Percentiles rank a stretch among this genome's conserved stretches.
Evolutionary conservation across 805 yeast species (phyloP).

Genomic region (Candida piceae): DNA sequence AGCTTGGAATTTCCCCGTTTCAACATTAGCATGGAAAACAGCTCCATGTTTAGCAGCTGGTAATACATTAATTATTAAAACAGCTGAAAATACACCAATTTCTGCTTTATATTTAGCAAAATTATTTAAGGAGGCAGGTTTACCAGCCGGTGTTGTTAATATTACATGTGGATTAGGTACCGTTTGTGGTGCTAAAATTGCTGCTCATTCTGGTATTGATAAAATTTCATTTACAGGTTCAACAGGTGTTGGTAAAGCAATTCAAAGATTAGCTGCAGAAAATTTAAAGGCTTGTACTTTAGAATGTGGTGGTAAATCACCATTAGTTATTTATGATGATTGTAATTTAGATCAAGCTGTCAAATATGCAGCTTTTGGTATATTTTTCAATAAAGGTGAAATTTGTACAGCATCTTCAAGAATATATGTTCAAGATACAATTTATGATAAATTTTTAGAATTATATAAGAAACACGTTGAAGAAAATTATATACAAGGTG

Average conservation of each 20-base stretch:
- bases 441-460: slow-evolving; percentile 71
- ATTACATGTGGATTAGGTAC: slow-evolving; percentile 60
- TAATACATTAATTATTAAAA: slow-evolving; percentile 56
- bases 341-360: slow-evolving; percentile 76
- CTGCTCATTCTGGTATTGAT: slow-evolving; percentile 52
- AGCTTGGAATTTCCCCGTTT: slow-evolving; percentile 71
- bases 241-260: slow-evolving; percentile 68
- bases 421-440: slow-evolving; percentile 77
- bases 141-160: slow-evolving; percentile 62
- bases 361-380: slow-evolving; percentile 71
- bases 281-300: slow-evolving; percentile 86
- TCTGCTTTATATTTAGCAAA: slow-evolving; percentile 55
- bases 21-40: slow-evolving; percentile 64
- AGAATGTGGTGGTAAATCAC: slow-evolving; percentile 96
- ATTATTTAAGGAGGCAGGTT: slow-evolving; percentile 52
- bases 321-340: slow-evolving; percentile 83
- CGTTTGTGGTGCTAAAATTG: slow-evolving; percentile 54
- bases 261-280: slow-evolving; percentile 77
- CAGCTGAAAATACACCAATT: slow-evolving; percentile 64
- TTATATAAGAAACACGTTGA: slow-evolving; percentile 53
- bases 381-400: slow-evolving; percentile 92
- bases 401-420: slow-evolving; percentile 95
- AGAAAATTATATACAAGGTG: slow-evolving; percentile 58
- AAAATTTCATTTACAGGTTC: slow-evolving; percentile 70
- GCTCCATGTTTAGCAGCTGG: slow-evolving; percentile 69